A percentile compares a stretch with the other conserved stretches of the same genome.
Conservation (phyloP, 495 filamentous ascomycete genomes). For the Penicillium maclennaniae region DNA sequence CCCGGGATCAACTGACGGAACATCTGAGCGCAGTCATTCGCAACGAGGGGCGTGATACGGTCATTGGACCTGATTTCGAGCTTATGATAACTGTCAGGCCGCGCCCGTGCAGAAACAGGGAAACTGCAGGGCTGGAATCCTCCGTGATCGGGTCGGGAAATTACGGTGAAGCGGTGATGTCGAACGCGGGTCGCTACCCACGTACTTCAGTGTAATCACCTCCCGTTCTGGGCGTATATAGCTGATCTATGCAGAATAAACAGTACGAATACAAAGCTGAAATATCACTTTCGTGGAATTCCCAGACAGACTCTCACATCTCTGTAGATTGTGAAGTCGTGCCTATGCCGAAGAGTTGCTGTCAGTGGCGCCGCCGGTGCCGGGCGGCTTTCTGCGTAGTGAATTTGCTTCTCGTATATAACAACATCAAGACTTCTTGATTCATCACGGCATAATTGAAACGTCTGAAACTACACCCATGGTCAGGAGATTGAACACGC, state of each 20-base stretch:
- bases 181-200: too few species aligned
- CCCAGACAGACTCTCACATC: not conserved
- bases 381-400: not conserved
- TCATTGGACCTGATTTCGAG: conserved; percentile 15
- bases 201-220: too few species aligned
- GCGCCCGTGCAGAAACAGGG: not conserved
- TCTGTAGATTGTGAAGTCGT: not conserved
- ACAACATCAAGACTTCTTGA: too few species aligned
- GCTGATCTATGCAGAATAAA: too few species aligned
- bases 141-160: not conserved
- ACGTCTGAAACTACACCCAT: not conserved
- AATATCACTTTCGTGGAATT: not conserved
- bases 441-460: not conserved
- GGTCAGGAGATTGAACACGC: not conserved
- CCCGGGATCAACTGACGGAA: conserved; percentile 16
- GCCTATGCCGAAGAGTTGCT: not conserved
- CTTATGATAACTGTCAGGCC: not conserved
- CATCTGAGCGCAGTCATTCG: conserved; percentile 21
- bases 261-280: not conserved
- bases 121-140: not conserved
- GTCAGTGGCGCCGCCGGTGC: not conserved
- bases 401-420: not conserved
- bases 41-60: conserved; percentile 16
- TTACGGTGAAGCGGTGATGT: not conserved
- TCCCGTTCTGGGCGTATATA: too few species aligned